A percentile compares a stretch with the other conserved stretches of the same genome.
These are phyloP conservation scores for Postia placenta DNA, from an alignment of 768 basidiomycete genomes.

Conservation along the genomic window DNA sequence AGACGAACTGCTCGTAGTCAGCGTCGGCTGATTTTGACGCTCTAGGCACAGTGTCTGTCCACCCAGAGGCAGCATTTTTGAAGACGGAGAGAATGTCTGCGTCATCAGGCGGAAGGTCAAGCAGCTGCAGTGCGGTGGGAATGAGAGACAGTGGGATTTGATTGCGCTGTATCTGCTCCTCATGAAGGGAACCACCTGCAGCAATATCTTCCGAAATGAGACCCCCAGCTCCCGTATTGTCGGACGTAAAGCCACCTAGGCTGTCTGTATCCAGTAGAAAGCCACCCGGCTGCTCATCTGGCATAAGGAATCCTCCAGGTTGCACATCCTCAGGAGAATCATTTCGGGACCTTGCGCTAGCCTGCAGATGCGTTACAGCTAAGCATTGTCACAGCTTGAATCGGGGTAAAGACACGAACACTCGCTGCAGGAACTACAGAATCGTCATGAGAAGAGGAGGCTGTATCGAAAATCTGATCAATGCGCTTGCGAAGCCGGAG, in stretches of 20 bases:
- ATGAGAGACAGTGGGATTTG: slow-evolving; percentile 51
- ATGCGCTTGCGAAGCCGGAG: slow-evolving; percentile 36
- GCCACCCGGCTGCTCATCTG: slow-evolving; percentile 15
- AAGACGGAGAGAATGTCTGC: slow-evolving; percentile 68
- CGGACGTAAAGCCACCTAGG: slow-evolving; percentile 5
- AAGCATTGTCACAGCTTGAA: no score
- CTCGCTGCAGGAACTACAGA: no score
- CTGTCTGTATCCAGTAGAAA: slow-evolving; percentile 25
- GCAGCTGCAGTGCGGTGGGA: slow-evolving; percentile 52
- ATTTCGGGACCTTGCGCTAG: no score
- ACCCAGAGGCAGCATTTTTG: slow-evolving; percentile 69
- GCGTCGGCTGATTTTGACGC: slow-evolving; percentile 6
- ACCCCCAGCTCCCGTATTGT: no score
- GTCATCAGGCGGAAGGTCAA: slow-evolving; percentile 60
- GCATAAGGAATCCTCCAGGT: slow-evolving; percentile 9
- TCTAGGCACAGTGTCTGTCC: slow-evolving; percentile 43
- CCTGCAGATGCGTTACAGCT: no score
- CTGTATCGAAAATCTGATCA: slow-evolving; percentile 44
- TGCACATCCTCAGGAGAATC: slow-evolving; percentile 9
- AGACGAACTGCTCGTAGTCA: slow-evolving; percentile 36
- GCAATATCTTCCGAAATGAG: no score
- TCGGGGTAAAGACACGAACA: no score
- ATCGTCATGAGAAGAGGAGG: no score
- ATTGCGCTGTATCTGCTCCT: no score
- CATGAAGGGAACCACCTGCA: no score